Conservation (phyloP, 179 eudicot species). For the Beta macrorhiza region DNA sequence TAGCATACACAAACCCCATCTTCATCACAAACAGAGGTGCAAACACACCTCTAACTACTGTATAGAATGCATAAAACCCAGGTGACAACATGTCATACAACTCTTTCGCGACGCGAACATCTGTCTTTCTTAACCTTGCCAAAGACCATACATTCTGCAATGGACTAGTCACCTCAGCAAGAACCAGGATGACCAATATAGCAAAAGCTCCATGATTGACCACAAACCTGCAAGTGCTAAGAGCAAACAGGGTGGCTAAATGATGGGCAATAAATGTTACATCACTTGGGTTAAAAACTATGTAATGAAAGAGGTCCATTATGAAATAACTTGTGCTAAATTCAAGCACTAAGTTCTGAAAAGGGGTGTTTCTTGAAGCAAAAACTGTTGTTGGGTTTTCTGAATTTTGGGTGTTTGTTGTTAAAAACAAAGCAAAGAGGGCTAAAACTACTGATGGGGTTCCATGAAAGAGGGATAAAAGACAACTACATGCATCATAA, state of each 20-base stretch:
- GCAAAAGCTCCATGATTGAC: constrained; percentile 56
- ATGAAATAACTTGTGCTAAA: constrained; percentile 64
- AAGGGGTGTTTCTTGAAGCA: constrained; percentile 46
- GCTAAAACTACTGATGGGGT: constrained; percentile 59
- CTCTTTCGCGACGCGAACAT: constrained; percentile 36
- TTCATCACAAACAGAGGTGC: constrained; percentile 59
- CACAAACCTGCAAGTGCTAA: constrained; percentile 52
- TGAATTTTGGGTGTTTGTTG: constrained; percentile 18
- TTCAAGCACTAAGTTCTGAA: constrained; percentile 55
- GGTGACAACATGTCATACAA: constrained; percentile 52
- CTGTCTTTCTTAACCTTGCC: constrained; percentile 41
- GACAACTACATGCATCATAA: constrained; percentile 62
- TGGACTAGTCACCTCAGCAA: constrained; percentile 66
- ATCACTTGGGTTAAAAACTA: constrained; percentile 52
- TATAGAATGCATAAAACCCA: constrained; percentile 47
- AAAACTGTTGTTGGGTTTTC: constrained; percentile 25
- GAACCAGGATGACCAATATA: constrained; percentile 44
- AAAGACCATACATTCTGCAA: constrained; percentile 76
- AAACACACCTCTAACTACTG: constrained; percentile 54
- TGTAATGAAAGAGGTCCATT: constrained; percentile 58
- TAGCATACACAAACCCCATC: constrained; percentile 40
- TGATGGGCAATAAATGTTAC: constrained; percentile 66
- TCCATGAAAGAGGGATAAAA: constrained; percentile 70
- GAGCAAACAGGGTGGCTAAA: constrained; percentile 57
- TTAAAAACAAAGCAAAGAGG: constrained; percentile 25